phyloP scores from a whole-genome alignment of 1,284 basidiomycete species.

The Trametes hirsuta region DNA sequence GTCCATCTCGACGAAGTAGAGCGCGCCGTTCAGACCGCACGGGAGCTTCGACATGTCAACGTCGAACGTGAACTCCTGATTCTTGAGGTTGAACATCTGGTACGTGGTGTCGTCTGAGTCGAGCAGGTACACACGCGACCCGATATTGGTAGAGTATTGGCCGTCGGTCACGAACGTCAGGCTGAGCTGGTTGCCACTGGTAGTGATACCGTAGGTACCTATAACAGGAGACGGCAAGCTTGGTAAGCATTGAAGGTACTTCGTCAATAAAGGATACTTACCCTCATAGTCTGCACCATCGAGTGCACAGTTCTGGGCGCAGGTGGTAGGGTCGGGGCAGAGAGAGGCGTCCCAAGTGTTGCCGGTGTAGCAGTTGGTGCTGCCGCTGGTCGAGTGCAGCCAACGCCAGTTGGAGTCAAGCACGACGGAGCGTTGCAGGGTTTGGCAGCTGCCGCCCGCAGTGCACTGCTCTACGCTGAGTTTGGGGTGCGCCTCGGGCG shows the following conservation, averaged over 20 bases:
- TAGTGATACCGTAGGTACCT: conserved; percentile 43
- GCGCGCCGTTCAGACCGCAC: conserved; percentile 58
- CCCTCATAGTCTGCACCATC: conserved; percentile 60
- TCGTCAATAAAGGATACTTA: conserved; percentile 12
- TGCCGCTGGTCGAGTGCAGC: conserved; percentile 35
- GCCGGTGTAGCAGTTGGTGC: conserved; percentile 43
- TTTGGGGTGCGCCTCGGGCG: conserved; percentile 39
- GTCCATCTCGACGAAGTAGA: conserved; percentile 46
- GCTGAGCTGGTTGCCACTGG: conserved; percentile 49
- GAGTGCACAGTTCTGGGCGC: conserved; percentile 53
- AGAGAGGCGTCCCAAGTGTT: conserved; percentile 40
- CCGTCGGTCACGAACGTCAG: conserved; percentile 54
- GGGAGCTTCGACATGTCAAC: conserved; percentile 58
- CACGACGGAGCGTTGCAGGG: conserved; percentile 31
- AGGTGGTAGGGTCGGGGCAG: conserved; percentile 40
- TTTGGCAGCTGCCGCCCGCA: conserved; percentile 31
- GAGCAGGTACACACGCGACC: conserved; percentile 61
- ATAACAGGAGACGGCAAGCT: no score
- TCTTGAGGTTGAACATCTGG: conserved; percentile 55
- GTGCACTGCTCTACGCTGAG: conserved; percentile 36
- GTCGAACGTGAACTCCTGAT: conserved; percentile 62
- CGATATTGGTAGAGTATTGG: conserved; percentile 46
- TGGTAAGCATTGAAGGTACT: background rate
- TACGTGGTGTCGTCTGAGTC: conserved; percentile 44
- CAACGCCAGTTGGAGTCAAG: conserved; percentile 45